Conservation (phyloP, 2,329 filamentous ascomycete genomes). For the Colletotrichum caudatum region DNA sequence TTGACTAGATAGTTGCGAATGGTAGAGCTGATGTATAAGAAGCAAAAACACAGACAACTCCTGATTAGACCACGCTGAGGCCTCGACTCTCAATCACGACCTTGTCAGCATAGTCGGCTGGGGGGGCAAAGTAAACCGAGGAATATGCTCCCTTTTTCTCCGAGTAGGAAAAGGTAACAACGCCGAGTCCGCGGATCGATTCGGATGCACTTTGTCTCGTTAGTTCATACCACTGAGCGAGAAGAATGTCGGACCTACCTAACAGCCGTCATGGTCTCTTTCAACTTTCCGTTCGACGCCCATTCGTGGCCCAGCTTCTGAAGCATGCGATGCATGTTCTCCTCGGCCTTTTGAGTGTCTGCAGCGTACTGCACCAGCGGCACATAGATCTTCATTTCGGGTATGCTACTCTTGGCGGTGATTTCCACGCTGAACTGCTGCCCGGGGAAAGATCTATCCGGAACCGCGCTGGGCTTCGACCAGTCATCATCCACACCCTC, state of each 20-base stretch:
- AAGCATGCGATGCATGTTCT: constrained; percentile 3
- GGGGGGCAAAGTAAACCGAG: background rate
- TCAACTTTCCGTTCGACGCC: background rate
- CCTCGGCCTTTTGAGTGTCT: background rate
- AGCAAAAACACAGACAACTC: no score
- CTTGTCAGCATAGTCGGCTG: background rate
- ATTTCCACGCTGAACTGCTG: constrained; percentile 3
- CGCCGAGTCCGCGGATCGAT: background rate
- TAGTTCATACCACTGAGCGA: background rate
- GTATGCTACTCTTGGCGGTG: background rate
- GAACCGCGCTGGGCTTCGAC: background rate
- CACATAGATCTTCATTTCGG: constrained; percentile 3
- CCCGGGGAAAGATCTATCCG: background rate
- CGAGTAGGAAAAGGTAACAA: background rate
- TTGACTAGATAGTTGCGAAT: no score
- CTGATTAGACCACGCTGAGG: background rate
- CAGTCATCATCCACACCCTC: background rate
- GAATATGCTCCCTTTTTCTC: constrained; percentile 2
- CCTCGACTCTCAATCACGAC: background rate
- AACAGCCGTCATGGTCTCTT: background rate
- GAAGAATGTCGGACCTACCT: background rate
- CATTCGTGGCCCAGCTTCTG: background rate
- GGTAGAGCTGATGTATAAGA: no score
- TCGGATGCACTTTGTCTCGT: background rate
- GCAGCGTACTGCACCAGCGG: background rate